These are phyloP conservation scores for Goffeauzyma gilvescens DNA, from an alignment of 768 basidiomycete species.

Conservation along the genomic window DNA sequence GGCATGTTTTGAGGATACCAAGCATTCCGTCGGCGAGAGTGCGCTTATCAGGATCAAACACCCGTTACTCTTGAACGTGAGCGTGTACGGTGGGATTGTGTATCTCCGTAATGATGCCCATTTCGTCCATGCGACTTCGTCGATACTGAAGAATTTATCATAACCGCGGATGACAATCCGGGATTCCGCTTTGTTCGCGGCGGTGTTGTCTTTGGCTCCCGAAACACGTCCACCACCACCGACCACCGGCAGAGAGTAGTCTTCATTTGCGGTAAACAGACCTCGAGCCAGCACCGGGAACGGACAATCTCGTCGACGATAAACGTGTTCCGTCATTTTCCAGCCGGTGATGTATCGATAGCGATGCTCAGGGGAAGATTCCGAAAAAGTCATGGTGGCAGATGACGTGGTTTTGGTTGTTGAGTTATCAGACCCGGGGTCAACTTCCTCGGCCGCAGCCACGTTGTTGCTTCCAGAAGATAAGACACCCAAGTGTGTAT, in stretches of 20 bases:
- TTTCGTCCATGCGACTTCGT: constrained; percentile 89
- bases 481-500: too few relatives aligned
- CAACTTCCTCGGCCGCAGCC: background rate
- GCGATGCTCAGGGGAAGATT: too few relatives aligned
- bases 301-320: constrained; percentile 68
- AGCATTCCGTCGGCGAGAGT: constrained; percentile 49
- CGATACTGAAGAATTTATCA: constrained; percentile 98
- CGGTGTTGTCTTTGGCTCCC: constrained; percentile 19
- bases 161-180: constrained; percentile 73
- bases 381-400: background rate
- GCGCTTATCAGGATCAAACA: constrained; percentile 92
- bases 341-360: constrained; percentile 49
- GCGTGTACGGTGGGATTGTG: constrained; percentile 57
- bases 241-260: constrained; percentile 11
- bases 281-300: constrained; percentile 93
- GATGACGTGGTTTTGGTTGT: background rate
- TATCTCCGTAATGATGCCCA: constrained; percentile 54
- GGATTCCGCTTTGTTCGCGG: constrained; percentile 14
- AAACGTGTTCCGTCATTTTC: constrained; percentile 97
- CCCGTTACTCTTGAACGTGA: constrained; percentile 86
- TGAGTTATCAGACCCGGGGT: background rate
- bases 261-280: constrained; percentile 45
- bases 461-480: too few relatives aligned
- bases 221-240: too few relatives aligned
- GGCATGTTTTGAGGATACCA: constrained; percentile 85